Percentiles rank a stretch among this genome's conserved stretches.
Conservation (phyloP, 805 yeast species). For the Zygosaccharomyces siamensis region DNA sequence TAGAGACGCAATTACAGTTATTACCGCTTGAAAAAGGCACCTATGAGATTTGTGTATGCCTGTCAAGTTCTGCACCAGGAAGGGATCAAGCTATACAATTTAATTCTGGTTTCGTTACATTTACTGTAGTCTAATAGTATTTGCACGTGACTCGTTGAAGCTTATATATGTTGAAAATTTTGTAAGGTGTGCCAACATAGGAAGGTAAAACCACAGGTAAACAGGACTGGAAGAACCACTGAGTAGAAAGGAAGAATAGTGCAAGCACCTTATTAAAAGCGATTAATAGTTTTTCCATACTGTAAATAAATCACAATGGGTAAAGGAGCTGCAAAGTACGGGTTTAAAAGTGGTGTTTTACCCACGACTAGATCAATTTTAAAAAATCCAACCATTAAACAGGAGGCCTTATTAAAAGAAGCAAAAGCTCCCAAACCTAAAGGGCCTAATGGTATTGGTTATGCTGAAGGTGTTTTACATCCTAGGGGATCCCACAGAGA, state of each 20-base stretch:
- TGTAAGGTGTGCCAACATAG: background rate
- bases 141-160: background rate
- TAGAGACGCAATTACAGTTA: slow-evolving; percentile 42
- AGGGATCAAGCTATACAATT: slow-evolving; percentile 13
- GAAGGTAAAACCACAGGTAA: background rate
- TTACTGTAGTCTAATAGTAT: slow-evolving; percentile 10
- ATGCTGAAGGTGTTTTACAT: slow-evolving; percentile 64
- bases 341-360: slow-evolving; percentile 70
- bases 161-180: slow-evolving; percentile 10
- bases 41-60: slow-evolving; percentile 64
- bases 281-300: background rate
- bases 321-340: slow-evolving; percentile 43
- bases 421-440: slow-evolving; percentile 43
- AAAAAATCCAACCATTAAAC: slow-evolving; percentile 57
- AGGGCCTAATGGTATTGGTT: slow-evolving; percentile 47
- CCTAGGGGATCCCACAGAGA: slow-evolving; percentile 60
- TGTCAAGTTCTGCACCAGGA: slow-evolving; percentile 10
- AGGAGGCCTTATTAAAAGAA: slow-evolving; percentile 36
- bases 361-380: slow-evolving; percentile 75
- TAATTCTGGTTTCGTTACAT: slow-evolving; percentile 12
- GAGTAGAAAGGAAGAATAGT: background rate
- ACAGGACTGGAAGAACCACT: background rate
- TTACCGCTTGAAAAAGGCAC: slow-evolving; percentile 72
- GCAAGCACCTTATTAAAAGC: background rate
- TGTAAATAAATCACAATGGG: slow-evolving; percentile 36